These are phyloP conservation scores for Mycena maculata DNA, from an alignment of 768 basidiomycete species.

Conservation along the genomic window DNA sequence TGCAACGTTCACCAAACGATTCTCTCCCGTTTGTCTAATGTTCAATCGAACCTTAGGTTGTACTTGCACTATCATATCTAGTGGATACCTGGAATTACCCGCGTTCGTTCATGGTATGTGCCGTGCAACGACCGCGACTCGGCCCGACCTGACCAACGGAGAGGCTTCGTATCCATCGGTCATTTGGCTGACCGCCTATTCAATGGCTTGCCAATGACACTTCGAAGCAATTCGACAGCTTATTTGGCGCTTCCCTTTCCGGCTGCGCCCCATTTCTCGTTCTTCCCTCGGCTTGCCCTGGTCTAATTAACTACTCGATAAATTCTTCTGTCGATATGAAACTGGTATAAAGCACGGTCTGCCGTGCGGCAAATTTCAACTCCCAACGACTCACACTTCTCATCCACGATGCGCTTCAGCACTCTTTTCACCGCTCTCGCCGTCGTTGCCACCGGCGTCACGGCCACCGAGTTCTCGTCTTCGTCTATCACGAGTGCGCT, in stretches of 20 bases:
- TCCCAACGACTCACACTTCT: not conserved
- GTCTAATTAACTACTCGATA: not conserved
- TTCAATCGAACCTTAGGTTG: no score
- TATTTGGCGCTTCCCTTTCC: slow-evolving; percentile 12
- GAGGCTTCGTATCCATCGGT: no score
- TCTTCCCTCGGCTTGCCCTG: slow-evolving; percentile 12
- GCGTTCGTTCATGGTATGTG: no score
- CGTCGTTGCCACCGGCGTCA: slow-evolving; percentile 13
- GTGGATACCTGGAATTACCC: no score
- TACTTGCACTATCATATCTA: no score
- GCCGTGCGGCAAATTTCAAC: not conserved
- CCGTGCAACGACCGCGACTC: no score
- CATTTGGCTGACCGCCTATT: no score
- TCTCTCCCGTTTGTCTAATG: no score
- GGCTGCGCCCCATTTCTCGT: slow-evolving; percentile 11
- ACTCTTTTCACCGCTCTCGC: slow-evolving; percentile 14
- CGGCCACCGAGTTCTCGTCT: slow-evolving; percentile 6
- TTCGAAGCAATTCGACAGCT: not conserved
- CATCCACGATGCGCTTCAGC: slow-evolving; percentile 20
- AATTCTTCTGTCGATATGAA: not conserved
- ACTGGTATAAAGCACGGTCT: slow-evolving; percentile 13
- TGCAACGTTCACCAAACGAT: no score
- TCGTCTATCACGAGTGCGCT: slow-evolving; percentile 7
- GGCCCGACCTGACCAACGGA: no score
- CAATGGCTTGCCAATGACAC: not conserved